Base-by-base conservation (phyloP, 1,284 basidiomycete genomes). In the Cystobasidiaceae sp. region DNA sequence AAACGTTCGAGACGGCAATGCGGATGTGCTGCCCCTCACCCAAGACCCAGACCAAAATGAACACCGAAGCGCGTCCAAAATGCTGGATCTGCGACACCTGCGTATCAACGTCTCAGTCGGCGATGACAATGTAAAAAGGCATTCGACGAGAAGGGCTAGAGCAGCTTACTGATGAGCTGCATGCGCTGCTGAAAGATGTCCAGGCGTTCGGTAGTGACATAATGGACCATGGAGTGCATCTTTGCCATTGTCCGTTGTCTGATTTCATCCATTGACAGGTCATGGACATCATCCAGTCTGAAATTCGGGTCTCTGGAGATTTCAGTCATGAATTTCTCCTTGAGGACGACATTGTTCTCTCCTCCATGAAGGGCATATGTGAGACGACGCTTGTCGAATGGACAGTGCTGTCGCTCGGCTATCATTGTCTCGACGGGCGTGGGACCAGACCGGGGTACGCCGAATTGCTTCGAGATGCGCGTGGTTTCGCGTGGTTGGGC, bases 1-100 rank as follows among this genome's bases (percentile, higher is more conserved):
- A 50, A 78, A 70, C 70, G 78, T 77, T 58, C 74, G 74, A 2
- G 75, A 70, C 1, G 78, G 78, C 7, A 78, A 78, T 15, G 77
- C 77, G 68, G 11, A 77, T 76, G 34, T 79, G 80, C 13, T 27
- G 13, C 5, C 3, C 8, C 21, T 41, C 4, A 8, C 49, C 58
- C 58, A 7, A 82, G 74, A 75, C 82, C 82, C 21, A 83, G 76
- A 30, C 81, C 82, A 43, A 58, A 82, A 68, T 80, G 78, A 3
- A 83, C 82, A 61, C 81, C 81, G 70, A 67, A 68, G 41, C 79
- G 73, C 0, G 81, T 82, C 81, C 80, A 82, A 73, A 82, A 83
- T 3, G 77, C 78, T 0, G 82, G 82, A 70, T 83, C 82, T 51
- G 79, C 79, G 56, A 78, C 76, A n/a, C n/a, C n/a, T n/a, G n/a